Evolutionary conservation across 2,329 filamentous ascomycete genomes (phyloP).

Genomic region (Colletotrichum cereale): DNA sequence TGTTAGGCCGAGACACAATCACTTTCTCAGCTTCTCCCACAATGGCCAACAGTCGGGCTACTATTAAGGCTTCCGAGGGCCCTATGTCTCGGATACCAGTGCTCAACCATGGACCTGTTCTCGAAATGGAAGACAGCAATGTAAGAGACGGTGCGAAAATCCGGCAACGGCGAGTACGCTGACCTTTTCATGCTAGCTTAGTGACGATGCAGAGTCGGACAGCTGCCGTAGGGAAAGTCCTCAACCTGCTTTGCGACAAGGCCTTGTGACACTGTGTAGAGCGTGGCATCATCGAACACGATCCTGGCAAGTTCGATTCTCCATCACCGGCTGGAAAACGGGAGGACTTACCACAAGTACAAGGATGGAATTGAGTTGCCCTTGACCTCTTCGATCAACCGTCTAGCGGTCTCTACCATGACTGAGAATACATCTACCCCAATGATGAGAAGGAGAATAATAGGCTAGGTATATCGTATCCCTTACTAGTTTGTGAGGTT

Average conservation of each 20-base stretch:
- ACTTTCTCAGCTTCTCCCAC: not conserved
- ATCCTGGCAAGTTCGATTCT: not conserved
- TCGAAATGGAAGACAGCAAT: not conserved
- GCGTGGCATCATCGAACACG: constrained; percentile 2
- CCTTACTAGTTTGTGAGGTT: constrained; percentile 32
- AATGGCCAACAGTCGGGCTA: not conserved
- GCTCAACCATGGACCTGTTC: not conserved
- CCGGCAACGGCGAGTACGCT: not conserved
- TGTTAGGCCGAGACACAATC: not conserved
- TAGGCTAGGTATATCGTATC: not conserved
- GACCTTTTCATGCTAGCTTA: not conserved
- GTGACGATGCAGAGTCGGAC: not conserved
- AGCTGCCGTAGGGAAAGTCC: not conserved
- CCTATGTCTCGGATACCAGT: not conserved
- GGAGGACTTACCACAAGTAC: constrained; percentile 12
- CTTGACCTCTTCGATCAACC: not conserved
- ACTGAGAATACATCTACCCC: not conserved
- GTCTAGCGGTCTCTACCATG: not conserved
- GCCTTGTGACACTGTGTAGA: not conserved
- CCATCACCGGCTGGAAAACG: not conserved
- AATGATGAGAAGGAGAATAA: constrained; percentile 8
- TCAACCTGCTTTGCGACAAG: not conserved
- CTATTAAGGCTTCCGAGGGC: not conserved
- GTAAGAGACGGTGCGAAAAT: not conserved
- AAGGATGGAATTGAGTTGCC: constrained; percentile 6